Conservation (phyloP, 805 yeast genomes). For the Deakozyma indianensis region DNA sequence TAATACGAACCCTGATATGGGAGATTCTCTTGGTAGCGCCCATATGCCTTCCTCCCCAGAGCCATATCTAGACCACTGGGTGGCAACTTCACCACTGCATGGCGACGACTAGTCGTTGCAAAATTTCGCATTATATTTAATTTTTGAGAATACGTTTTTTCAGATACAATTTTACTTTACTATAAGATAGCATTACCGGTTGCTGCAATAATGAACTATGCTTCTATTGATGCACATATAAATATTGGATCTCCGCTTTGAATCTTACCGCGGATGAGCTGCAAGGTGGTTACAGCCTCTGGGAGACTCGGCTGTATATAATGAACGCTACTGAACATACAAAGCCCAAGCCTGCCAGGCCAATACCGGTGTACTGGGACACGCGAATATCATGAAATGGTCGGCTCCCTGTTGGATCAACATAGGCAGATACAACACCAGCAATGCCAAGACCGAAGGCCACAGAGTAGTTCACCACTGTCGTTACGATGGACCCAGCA, state of each 20-base stretch:
- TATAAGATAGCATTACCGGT: no score
- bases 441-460: constrained; percentile 60
- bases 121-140: no score
- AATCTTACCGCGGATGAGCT: no score
- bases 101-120: background rate
- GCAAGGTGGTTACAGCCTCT: background rate
- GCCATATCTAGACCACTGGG: background rate
- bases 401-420: constrained; percentile 17
- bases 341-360: constrained; percentile 39
- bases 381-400: constrained; percentile 35
- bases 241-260: no score
- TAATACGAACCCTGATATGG: background rate
- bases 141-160: no score
- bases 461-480: constrained; percentile 59
- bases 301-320: background rate
- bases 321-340: constrained; percentile 5
- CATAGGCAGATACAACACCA: constrained; percentile 43
- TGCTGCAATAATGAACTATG: no score
- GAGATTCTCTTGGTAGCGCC: background rate
- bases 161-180: no score
- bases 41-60: background rate
- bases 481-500: constrained; percentile 61
- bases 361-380: constrained; percentile 48
- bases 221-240: no score
- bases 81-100: background rate